Percentiles rank a stretch among this genome's conserved stretches.
Conservation (phyloP, 2,329 filamentous ascomycete species). For the Zarea fungicola region DNA sequence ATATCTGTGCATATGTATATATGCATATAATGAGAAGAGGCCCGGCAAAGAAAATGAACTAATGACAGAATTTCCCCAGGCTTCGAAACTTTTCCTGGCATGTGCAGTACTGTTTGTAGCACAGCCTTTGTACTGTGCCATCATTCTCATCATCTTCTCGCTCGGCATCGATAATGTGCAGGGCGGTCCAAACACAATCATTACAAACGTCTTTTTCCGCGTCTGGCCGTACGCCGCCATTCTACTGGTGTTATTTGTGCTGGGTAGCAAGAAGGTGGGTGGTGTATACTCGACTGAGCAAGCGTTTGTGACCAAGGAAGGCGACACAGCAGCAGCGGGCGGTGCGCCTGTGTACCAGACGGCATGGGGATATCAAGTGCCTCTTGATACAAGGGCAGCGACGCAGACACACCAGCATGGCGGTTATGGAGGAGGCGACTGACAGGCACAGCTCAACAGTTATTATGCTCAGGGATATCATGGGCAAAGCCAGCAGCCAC, state of each 20-base stretch:
- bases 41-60: no score
- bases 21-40: no score
- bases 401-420: not conserved
- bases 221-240: conserved; percentile 1
- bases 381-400: not conserved
- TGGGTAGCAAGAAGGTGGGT: conserved; percentile 10
- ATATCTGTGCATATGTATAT: no score
- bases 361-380: conserved; percentile 8
- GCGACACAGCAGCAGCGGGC: no score
- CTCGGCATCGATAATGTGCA: not conserved
- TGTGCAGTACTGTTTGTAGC: conserved; percentile 1
- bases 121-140: conserved; percentile 6
- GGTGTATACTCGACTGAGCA: conserved; percentile 12
- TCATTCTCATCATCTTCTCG: conserved; percentile 3
- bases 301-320: conserved; percentile 8
- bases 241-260: not conserved
- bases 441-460: not conserved
- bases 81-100: not conserved
- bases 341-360: conserved; percentile 10
- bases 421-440: not conserved
- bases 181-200: not conserved
- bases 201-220: conserved; percentile 2
- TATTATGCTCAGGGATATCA: conserved; percentile 2
- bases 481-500: not conserved
- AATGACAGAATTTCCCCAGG: not conserved